Percentiles rank a stretch among this genome's conserved stretches.
Evolutionary conservation across 495 filamentous ascomycete genomes (phyloP).

Genomic region (Penicillium roqueforti): DNA sequence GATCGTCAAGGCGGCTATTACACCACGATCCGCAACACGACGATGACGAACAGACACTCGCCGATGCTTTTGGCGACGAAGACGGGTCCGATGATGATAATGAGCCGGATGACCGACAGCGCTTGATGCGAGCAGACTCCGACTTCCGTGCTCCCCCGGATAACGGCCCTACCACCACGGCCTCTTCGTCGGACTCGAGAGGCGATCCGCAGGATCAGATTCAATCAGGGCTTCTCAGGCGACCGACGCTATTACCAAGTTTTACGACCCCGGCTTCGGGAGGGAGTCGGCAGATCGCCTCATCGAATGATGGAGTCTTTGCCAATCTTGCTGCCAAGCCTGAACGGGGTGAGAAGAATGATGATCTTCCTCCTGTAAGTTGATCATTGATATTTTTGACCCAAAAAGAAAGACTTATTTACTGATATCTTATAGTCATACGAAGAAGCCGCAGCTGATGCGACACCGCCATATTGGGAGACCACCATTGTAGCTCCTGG

Average conservation of each 20-base stretch:
- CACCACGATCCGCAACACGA: conserved; percentile 49
- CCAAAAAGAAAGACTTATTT: conserved; percentile 3
- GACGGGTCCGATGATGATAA: conserved; percentile 69
- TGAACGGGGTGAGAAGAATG: conserved; percentile 70
- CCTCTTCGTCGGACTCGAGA: conserved; percentile 40
- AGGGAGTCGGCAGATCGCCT: conserved; percentile 48
- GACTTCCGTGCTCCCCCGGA: conserved; percentile 32
- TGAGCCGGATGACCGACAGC: conserved; percentile 74
- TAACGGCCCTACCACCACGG: conserved; percentile 20
- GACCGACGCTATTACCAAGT: conserved; percentile 50
- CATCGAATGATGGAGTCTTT: conserved; percentile 86
- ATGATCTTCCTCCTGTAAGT: conserved; percentile 89
- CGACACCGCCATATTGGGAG: conserved; percentile 97
- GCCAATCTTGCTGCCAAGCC: conserved; percentile 93
- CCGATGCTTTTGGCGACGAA: conserved; percentile 80
- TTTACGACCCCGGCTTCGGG: conserved; percentile 37
- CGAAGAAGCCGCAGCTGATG: conserved; percentile 96
- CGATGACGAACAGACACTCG: conserved; percentile 70
- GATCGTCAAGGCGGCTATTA: conserved; percentile 53
- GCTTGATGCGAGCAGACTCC: conserved; percentile 72
- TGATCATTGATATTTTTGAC: conserved; percentile 2
- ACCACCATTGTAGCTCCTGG: conserved; percentile 95
- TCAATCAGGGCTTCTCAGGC: conserved; percentile 35
- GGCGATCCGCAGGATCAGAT: conserved; percentile 22
- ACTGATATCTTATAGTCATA: conserved; percentile 64